Percentiles rank a stretch among this genome's conserved stretches.
Conservation (phyloP, 345 rosid genomes). For the Ailanthus altissimus region DNA sequence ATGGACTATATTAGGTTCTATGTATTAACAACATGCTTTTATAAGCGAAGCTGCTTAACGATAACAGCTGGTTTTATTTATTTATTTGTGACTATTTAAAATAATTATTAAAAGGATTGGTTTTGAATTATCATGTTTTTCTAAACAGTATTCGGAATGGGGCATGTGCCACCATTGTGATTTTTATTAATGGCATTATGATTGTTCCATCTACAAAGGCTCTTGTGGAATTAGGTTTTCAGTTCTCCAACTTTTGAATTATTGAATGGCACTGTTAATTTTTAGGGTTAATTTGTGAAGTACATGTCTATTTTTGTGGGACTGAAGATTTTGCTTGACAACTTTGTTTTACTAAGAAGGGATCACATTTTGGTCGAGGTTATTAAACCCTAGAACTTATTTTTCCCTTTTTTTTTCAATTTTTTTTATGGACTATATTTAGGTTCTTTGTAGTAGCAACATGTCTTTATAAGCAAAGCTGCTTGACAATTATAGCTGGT, state of each 20-base stretch:
- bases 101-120: too few species aligned
- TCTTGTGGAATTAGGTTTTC: neutral
- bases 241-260: neutral
- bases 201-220: neutral
- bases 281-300: neutral
- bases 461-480: neutral
- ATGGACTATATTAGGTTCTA: too few species aligned
- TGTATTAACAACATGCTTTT: neutral
- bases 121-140: too few species aligned
- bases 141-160: too few species aligned
- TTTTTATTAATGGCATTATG: too few species aligned
- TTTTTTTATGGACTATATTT: neutral
- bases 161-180: too few species aligned
- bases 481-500: neutral
- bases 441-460: neutral
- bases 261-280: neutral
- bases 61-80: neutral
- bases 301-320: neutral
- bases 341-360: neutral
- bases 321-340: neutral
- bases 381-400: neutral
- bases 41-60: neutral
- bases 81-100: too few species aligned
- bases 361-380: neutral
- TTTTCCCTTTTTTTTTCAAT: neutral